Conservation (phyloP, 31 red algal genomes). For the Bonnemaisonia californica region DNA sequence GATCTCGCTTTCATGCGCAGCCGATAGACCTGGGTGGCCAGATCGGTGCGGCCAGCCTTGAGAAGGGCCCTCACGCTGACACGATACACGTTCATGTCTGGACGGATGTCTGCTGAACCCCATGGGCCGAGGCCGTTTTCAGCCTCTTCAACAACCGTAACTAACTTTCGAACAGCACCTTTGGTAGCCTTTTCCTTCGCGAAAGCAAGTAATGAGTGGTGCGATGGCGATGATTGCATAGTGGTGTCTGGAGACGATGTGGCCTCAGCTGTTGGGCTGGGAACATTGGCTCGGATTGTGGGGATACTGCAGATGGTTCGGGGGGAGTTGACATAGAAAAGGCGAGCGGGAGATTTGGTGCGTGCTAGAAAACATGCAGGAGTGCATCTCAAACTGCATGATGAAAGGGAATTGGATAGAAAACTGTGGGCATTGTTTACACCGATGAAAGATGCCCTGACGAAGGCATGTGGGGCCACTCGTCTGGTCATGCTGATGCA, state of each 20-base stretch:
- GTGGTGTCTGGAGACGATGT: too few relatives aligned
- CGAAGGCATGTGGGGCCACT: neutral
- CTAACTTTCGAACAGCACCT: conserved; percentile 23
- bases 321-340: too few relatives aligned
- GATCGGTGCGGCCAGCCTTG: conserved; percentile 34
- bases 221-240: neutral
- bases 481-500: neutral
- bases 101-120: neutral
- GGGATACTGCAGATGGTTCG: too few relatives aligned
- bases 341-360: too few relatives aligned
- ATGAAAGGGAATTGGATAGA: too few relatives aligned
- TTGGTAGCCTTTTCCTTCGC: neutral
- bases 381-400: too few relatives aligned
- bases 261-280: too few relatives aligned
- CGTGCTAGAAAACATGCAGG: too few relatives aligned
- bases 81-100: conserved; percentile 6
- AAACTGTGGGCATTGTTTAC: too few relatives aligned
- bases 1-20: conserved; percentile 2
- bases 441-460: too few relatives aligned
- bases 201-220: neutral
- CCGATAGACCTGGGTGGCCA: conserved; percentile 18
- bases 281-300: too few relatives aligned
- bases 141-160: neutral
- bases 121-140: neutral
- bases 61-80: conserved; percentile 16